These are phyloP conservation scores for Jaltomata sinuosa DNA, from an alignment of 257 asterid genomes.

Conservation along the genomic window DNA sequence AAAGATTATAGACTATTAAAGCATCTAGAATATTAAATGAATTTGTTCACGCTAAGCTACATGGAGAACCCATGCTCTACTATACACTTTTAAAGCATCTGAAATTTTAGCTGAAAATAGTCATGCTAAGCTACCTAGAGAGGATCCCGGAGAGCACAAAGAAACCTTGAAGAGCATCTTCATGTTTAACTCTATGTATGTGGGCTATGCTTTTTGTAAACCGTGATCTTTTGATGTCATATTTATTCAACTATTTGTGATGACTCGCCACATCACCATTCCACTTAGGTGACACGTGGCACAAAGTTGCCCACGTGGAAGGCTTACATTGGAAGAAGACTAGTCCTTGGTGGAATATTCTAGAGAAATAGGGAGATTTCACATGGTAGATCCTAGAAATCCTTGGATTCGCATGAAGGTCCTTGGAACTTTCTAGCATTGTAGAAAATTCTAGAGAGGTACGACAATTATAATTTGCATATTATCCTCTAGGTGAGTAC, in stretches of 20 bases:
- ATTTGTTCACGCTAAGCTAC: neutral
- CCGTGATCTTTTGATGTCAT: neutral
- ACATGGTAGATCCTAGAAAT: no score
- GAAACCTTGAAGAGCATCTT: neutral
- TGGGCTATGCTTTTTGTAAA: neutral
- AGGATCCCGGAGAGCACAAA: neutral
- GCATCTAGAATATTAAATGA: neutral
- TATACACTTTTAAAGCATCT: neutral
- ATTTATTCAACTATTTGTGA: neutral
- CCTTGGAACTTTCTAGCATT: no score
- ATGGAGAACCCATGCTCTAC: neutral
- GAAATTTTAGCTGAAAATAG: neutral
- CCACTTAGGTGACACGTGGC: no score
- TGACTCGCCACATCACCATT: no score
- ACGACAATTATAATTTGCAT: no score
- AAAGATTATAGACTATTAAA: neutral
- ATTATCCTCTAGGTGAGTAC: no score
- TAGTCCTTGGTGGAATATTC: no score
- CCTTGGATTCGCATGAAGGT: no score
- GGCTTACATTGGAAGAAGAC: no score
- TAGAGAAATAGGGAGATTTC: no score
- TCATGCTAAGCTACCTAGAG: neutral
- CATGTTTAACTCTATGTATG: neutral
- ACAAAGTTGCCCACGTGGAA: no score
- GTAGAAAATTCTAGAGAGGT: no score